Base-by-base conservation (phyloP, 441 rosid genomes). In the Iberis amara region DNA sequence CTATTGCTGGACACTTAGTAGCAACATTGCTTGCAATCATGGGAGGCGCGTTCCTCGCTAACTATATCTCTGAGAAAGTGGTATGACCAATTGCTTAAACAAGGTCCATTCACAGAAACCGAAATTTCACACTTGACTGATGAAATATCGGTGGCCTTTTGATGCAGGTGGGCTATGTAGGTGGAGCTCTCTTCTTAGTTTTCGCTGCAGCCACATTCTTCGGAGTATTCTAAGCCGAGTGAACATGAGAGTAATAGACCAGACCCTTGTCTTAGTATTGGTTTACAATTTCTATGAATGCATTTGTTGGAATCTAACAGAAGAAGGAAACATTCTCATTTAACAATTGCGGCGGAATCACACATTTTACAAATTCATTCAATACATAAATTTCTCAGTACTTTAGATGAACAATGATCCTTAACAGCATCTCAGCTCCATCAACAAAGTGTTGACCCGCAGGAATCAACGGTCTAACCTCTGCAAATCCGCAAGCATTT, bases 11-110 rank as follows among this genome's bases (percentile, higher is more conserved):
- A 64, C 98, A 92, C 74, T 71, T 92, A 49, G 55, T 80, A 2
- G 98, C 98, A 3, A 92, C 96, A 64, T 61, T 78, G 14, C 70
- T 88, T 36, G 98, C 98, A 5, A 68, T 88, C 59, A 54, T 92
- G 9, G 98, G 98, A 0, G 98, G 96, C 59, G 95, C 96, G 11
- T 74, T 92, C 65, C 89, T 92, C 41, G 95, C 96, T 59, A 82
- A 79, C 72, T 81, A 85, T 74, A 85, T 91, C 58, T 91, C 98
- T 10, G 96, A 91, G 70, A 91, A 91, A 73, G 61, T 83, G 79
- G 98, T 88, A 76, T 32, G 65, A 60, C 15, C 4, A 2, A 6
- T 45, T 45, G 18, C 38, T 33, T 52, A 52, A 50, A 51, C 30
- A 50, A 48, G 15, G 8, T 13, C 28, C 33, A 23, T 52, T 52